Conservation (phyloP, 2,329 filamentous ascomycete species). For the Juglanconis oblonga region DNA sequence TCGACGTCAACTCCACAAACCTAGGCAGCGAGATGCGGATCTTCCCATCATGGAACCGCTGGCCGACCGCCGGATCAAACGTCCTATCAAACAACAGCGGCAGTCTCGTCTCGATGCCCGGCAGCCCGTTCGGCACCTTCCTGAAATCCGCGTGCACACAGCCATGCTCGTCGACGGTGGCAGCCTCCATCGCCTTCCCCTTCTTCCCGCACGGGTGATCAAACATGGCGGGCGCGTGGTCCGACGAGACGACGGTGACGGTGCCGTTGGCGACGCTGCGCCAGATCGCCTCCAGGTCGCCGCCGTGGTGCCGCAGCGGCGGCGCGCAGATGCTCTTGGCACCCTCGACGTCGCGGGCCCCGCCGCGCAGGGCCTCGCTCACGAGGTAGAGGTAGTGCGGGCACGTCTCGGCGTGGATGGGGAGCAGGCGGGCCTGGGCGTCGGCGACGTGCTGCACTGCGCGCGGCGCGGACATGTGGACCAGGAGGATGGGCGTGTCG, state of each 20-base stretch:
- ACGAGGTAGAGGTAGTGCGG: slow-evolving; percentile 58
- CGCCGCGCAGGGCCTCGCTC: slow-evolving; percentile 32
- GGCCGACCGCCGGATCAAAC: slow-evolving; percentile 5
- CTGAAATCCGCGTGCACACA: slow-evolving; percentile 36
- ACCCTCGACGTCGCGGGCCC: slow-evolving; percentile 39
- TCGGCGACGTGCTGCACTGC: slow-evolving; percentile 46
- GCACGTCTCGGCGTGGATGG: slow-evolving; percentile 56
- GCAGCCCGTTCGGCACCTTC: slow-evolving; percentile 56
- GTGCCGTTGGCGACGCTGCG: slow-evolving; percentile 49
- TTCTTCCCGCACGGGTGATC: slow-evolving; percentile 37
- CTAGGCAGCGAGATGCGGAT: slow-evolving; percentile 40
- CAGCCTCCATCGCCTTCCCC: slow-evolving; percentile 22
- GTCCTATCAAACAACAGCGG: slow-evolving; percentile 37
- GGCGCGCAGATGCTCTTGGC: slow-evolving; percentile 55
- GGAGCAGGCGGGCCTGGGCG: slow-evolving; percentile 48
- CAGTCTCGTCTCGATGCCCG: slow-evolving; percentile 56
- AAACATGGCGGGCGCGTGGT: slow-evolving; percentile 46
- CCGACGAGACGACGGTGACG: slow-evolving; percentile 50
- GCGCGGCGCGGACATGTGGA: slow-evolving; percentile 47
- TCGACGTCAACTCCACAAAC: slow-evolving; percentile 53
- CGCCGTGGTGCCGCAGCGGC: slow-evolving; percentile 40
- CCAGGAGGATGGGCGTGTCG: slow-evolving; percentile 50
- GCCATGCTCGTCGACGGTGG: slow-evolving; percentile 23
- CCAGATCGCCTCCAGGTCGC: slow-evolving; percentile 52
- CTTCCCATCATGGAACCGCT: slow-evolving; percentile 24